Percentiles rank a stretch among this genome's conserved stretches.
These are phyloP conservation scores for Phycomyces blakesleeanus DNA, from an alignment of 192 early-diverging fungal genomes.

Conservation along the genomic window DNA sequence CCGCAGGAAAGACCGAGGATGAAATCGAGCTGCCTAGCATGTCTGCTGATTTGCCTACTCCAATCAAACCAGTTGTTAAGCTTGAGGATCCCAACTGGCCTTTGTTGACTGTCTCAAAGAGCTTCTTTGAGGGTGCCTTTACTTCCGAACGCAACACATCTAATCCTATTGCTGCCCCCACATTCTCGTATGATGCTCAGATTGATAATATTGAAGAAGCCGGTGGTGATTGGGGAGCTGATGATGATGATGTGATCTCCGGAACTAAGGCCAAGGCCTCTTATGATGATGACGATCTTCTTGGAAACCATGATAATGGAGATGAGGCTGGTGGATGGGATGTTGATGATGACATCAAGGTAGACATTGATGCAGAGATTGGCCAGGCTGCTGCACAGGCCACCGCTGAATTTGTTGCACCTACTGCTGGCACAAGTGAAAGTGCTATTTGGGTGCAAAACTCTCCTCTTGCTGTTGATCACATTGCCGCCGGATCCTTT, in stretches of 20 bases:
- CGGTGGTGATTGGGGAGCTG: conserved; percentile 75
- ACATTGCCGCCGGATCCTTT: conserved; percentile 92
- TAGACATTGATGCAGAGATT: conserved; percentile 63
- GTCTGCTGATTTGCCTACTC: conserved; percentile 55
- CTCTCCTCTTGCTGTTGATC: conserved; percentile 85
- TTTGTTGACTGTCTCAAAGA: conserved; percentile 73
- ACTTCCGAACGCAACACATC: conserved; percentile 47
- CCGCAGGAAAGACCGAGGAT: conserved; percentile 64
- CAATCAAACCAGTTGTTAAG: conserved; percentile 67
- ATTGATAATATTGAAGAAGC: conserved; percentile 56
- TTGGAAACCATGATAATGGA: conserved; percentile 37
- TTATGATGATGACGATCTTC: conserved; percentile 15
- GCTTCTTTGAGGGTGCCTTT: conserved; percentile 82
- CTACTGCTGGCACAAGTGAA: conserved; percentile 70
- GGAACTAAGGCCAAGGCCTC: conserved; percentile 34
- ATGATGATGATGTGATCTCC: conserved; percentile 58
- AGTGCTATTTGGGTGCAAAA: conserved; percentile 78
- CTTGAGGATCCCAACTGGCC: conserved; percentile 91
- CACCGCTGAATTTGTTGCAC: conserved; percentile 63
- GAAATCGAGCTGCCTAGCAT: conserved; percentile 45
- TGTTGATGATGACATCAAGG: conserved; percentile 73
- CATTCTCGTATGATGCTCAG: conserved; percentile 48
- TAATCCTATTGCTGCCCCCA: conserved; percentile 48
- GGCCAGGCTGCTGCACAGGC: conserved; percentile 50
- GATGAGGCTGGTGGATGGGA: conserved; percentile 82